Conservation (phyloP, 768 basidiomycete species). For the Mycena belliarum region DNA sequence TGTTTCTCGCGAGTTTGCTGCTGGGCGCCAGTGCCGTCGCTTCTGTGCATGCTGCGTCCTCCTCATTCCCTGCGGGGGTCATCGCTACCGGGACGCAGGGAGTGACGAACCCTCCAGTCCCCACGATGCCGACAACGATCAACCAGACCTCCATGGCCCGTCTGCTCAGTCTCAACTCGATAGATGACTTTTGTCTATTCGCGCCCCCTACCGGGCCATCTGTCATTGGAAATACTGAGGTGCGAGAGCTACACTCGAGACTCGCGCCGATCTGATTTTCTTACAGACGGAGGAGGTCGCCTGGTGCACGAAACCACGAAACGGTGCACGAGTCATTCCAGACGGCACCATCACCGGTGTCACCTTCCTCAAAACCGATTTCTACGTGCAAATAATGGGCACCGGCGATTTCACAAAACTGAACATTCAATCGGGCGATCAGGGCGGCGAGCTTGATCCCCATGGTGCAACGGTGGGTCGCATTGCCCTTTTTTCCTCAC, state of each 20-base stretch:
- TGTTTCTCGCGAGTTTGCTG: slow-evolving; percentile 6
- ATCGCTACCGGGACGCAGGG: slow-evolving; percentile 18
- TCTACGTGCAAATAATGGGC: slow-evolving; percentile 45
- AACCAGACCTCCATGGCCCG: slow-evolving; percentile 19
- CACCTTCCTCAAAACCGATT: slow-evolving; percentile 26
- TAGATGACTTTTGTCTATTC: slow-evolving; percentile 21
- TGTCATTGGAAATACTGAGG: slow-evolving; percentile 7
- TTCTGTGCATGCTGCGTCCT: slow-evolving; percentile 7
- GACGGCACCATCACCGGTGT: slow-evolving; percentile 13
- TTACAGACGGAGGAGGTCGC: slow-evolving; percentile 11
- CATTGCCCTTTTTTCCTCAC: no score
- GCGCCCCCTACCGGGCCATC: slow-evolving; percentile 12
- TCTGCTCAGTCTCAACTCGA: slow-evolving; percentile 14
- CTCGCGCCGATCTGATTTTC: not conserved
- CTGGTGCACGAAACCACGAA: slow-evolving; percentile 18
- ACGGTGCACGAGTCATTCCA: slow-evolving; percentile 18
- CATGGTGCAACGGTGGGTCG: slow-evolving; percentile 42
- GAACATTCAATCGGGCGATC: slow-evolving; percentile 41
- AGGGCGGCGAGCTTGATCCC: slow-evolving; percentile 48
- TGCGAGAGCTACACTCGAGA: not conserved
- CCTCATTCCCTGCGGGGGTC: slow-evolving; percentile 14
- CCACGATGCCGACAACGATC: slow-evolving; percentile 6
- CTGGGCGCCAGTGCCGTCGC: slow-evolving; percentile 4
- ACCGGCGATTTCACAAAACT: slow-evolving; percentile 44
- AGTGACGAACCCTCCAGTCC: slow-evolving; percentile 14